Conservation (phyloP, 305 asterid genomes). For the Solanum chacoense region DNA sequence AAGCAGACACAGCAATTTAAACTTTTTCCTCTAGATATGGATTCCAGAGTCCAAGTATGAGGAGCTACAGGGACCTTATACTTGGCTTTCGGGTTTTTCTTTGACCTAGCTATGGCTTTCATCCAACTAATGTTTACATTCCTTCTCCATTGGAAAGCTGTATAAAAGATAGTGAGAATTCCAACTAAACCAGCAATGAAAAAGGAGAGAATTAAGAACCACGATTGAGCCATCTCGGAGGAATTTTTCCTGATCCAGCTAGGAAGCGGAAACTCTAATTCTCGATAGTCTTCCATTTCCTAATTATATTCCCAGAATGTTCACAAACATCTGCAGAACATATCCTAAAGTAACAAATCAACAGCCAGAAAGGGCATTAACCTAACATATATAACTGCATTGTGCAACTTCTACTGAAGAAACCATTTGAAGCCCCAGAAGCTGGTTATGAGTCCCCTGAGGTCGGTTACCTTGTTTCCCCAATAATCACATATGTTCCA, state of each 20-base stretch:
- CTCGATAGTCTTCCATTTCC: constrained; percentile 66
- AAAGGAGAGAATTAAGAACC: constrained; percentile 62
- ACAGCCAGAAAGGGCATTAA: background rate
- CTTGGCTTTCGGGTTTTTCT: constrained; percentile 76
- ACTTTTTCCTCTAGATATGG: constrained; percentile 69
- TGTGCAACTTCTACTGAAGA: background rate
- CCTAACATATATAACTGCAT: background rate
- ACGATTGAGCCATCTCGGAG: constrained; percentile 65
- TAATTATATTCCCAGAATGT: background rate
- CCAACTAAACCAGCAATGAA: constrained; percentile 67
- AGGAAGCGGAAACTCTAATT: constrained; percentile 43
- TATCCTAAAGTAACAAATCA: background rate
- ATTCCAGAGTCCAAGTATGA: constrained; percentile 77
- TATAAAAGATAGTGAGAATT: constrained; percentile 57
- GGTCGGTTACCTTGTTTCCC: background rate
- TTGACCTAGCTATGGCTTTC: constrained; percentile 94
- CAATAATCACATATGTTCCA: background rate
- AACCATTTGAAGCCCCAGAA: background rate
- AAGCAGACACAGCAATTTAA: constrained; percentile 86
- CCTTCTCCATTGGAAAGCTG: constrained; percentile 94
- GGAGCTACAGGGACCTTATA: constrained; percentile 60
- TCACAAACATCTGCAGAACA: background rate
- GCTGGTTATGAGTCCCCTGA: background rate
- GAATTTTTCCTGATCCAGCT: constrained; percentile 64
- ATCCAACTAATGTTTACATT: constrained; percentile 80